Conservation (phyloP, 345 rosid genomes). For the Rhodomyrtus tomentosa region DNA sequence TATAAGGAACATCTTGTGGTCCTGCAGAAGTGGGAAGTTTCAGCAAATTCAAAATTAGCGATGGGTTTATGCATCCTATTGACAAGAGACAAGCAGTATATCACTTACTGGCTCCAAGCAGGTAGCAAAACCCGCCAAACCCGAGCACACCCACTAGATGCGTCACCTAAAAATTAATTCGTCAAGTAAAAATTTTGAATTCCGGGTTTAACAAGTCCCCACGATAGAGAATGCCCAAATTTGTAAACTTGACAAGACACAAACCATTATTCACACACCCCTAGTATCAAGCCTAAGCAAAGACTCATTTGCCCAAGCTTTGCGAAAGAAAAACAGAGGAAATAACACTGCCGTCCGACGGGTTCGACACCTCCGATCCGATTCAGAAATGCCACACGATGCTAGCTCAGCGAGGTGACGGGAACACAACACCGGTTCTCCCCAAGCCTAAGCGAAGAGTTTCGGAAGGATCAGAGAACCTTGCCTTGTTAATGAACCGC, state of each 20-base stretch:
- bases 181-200: not conserved
- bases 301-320: not conserved
- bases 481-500: slow-evolving; percentile 69
- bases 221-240: not conserved
- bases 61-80: not conserved
- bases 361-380: not conserved
- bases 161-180: slow-evolving; percentile 46
- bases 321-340: not conserved
- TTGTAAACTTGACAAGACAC: not conserved
- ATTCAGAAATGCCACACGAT: not conserved
- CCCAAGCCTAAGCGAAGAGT: not conserved
- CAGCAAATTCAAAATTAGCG: not conserved
- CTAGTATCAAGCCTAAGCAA: not conserved
- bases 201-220: not conserved
- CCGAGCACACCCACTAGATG: slow-evolving; percentile 87
- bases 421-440: not conserved
- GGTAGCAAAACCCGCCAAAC: slow-evolving; percentile 86
- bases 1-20: slow-evolving; percentile 78
- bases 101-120: slow-evolving; percentile 85
- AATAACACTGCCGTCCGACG: not conserved
- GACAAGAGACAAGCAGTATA: not conserved
- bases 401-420: not conserved
- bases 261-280: not conserved
- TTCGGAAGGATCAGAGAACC: not conserved
- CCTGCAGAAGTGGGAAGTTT: slow-evolving; percentile 29